phyloP scores from a whole-genome alignment of 768 basidiomycete genomes.

The Lepiota brunneoincarnata region DNA sequence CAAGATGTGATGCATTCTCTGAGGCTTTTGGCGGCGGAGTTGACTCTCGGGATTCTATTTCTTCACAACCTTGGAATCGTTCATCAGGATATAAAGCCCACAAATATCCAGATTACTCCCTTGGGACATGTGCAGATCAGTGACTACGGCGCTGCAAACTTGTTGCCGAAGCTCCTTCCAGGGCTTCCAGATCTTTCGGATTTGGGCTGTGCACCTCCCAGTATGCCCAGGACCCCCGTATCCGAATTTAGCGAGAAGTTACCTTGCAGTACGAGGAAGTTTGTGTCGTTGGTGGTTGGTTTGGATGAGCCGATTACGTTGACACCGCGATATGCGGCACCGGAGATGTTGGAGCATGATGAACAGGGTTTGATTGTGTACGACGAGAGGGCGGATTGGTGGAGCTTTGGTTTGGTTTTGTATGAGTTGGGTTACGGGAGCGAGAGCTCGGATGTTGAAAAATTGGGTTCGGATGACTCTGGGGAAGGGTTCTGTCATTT shows the following conservation, averaged over 20 bases:
- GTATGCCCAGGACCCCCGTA: not conserved
- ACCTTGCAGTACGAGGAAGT: not conserved
- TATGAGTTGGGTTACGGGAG: constrained; percentile 29
- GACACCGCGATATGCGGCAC: constrained; percentile 35
- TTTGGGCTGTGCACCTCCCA: not conserved
- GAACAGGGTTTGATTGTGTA: constrained; percentile 24
- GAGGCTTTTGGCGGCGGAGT: constrained; percentile 28
- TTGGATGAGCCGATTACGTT: constrained; percentile 25
- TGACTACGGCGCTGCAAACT: constrained; percentile 57
- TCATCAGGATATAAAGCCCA: constrained; percentile 68
- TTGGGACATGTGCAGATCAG: constrained; percentile 54
- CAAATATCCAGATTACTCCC: constrained; percentile 54
- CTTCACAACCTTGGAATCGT: constrained; percentile 63
- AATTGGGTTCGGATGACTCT: not conserved
- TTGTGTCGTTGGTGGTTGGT: constrained; percentile 19
- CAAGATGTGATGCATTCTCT: constrained; percentile 15
- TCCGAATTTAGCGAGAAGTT: not conserved
- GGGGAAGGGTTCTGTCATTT: constrained; percentile 17
- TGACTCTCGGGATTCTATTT: constrained; percentile 31
- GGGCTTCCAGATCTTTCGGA: constrained; percentile 3
- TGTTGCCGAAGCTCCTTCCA: constrained; percentile 16
- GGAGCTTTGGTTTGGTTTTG: constrained; percentile 31
- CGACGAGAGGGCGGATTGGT: constrained; percentile 33
- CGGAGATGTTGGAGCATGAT: constrained; percentile 27
- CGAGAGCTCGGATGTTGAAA: constrained; percentile 16